These are phyloP conservation scores for Platanthera zijinensis DNA, from an alignment of 106 monocot genomes.

Conservation along the genomic window DNA sequence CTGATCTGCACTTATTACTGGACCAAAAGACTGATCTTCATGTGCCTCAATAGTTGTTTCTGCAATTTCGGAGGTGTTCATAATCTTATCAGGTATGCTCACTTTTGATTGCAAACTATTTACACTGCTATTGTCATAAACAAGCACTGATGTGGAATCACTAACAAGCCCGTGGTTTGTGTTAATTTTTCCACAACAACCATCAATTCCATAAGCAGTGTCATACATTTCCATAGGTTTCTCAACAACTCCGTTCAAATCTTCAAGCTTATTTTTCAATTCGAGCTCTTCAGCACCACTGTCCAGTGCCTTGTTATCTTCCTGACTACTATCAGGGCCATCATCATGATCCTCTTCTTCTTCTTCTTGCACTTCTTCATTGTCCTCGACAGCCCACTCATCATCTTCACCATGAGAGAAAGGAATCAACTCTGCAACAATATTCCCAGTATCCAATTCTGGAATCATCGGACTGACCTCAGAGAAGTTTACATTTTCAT, in stretches of 20 bases:
- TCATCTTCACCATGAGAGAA: constrained; percentile 59
- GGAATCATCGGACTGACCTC: constrained; percentile 24
- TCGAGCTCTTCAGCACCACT: constrained; percentile 37
- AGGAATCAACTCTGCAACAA: constrained; percentile 10
- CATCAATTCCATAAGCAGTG: constrained; percentile 45
- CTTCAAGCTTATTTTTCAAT: constrained; percentile 20
- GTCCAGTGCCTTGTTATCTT: constrained; percentile 49
- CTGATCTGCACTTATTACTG: constrained; percentile 7
- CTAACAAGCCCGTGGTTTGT: constrained; percentile 4
- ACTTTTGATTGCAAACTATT: constrained; percentile 9
- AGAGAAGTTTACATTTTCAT: constrained; percentile 31
- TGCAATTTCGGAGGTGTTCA: constrained; percentile 8
- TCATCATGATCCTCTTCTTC: constrained; percentile 73
- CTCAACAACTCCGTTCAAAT: constrained; percentile 16
- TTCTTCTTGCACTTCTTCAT: constrained; percentile 38
- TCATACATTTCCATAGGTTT: constrained; percentile 34
- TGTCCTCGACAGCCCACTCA: constrained; percentile 65
- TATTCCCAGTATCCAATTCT: constrained; percentile 19
- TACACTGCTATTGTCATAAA: constrained; percentile 9
- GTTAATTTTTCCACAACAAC: constrained; percentile 22
- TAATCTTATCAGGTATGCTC: constrained; percentile 6
- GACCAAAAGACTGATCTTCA: constrained; percentile 41
- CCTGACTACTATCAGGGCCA: constrained; percentile 36
- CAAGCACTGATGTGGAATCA: constrained; percentile 9
- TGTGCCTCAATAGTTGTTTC: constrained; percentile 42